phyloP scores from a whole-genome alignment of 148 eudicot genomes.

The Polygonum aviculare region DNA sequence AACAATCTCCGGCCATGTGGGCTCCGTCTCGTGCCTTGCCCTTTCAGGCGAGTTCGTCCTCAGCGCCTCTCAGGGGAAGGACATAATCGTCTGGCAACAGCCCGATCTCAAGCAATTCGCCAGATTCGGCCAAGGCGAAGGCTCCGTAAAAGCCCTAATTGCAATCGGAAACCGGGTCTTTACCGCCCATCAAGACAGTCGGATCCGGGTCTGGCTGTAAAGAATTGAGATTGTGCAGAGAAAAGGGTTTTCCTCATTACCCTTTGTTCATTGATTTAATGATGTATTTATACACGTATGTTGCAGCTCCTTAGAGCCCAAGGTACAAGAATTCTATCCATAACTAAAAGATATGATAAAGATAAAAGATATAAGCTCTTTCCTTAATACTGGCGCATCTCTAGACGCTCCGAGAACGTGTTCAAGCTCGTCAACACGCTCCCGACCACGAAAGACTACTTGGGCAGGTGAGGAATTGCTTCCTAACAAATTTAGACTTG shows the following conservation, averaged over 20 bases:
- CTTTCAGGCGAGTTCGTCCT: constrained; percentile 76
- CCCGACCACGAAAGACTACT: constrained; percentile 70
- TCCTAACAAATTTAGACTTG: too few species aligned
- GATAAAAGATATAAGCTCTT: too few species aligned
- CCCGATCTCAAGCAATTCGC: constrained; percentile 64
- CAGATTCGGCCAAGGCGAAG: constrained; percentile 70
- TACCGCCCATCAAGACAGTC: constrained; percentile 86
- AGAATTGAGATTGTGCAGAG: too few species aligned
- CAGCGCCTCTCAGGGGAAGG: constrained; percentile 79
- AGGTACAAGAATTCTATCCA: too few species aligned
- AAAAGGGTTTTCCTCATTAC: too few species aligned
- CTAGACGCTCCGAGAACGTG: constrained; percentile 64
- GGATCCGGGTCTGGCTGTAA: constrained; percentile 91
- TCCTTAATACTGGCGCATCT: too few species aligned
- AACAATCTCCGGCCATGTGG: constrained; percentile 51
- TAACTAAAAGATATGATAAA: too few species aligned
- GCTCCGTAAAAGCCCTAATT: constrained; percentile 67
- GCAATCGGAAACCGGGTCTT: constrained; percentile 56
- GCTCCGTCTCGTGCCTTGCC: constrained; percentile 66
- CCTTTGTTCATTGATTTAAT: too few species aligned
- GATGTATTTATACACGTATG: too few species aligned
- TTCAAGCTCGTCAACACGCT: constrained; percentile 58
- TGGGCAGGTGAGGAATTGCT: constrained; percentile 79
- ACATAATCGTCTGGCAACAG: constrained; percentile 89
- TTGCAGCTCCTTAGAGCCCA: too few species aligned